phyloP scores from a whole-genome alignment of 768 basidiomycete genomes.

The Boletus patriciae region DNA sequence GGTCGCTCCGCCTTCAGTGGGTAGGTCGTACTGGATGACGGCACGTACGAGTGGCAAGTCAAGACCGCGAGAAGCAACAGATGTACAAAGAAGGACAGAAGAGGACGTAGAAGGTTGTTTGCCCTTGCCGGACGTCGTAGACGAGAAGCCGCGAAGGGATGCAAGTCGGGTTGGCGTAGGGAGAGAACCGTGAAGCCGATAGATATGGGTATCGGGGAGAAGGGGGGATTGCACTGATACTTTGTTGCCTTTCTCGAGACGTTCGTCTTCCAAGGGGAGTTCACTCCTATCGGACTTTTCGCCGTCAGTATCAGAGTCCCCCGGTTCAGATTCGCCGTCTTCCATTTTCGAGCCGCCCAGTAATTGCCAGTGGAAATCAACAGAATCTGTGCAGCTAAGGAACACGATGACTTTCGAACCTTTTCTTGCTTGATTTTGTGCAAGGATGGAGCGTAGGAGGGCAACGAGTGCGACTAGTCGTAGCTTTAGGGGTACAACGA shows the following conservation, averaged over 20 bases:
- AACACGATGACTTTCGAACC: conserved; percentile 89
- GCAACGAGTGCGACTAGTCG: conserved; percentile 91
- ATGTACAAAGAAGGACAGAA: conserved; percentile 90
- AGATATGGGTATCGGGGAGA: conserved; percentile 79
- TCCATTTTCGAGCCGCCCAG: conserved; percentile 74
- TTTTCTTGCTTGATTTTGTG: conserved; percentile 51
- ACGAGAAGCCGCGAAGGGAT: conserved; percentile 81
- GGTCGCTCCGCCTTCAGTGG: conserved; percentile 93
- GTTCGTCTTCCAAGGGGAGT: conserved; percentile 26
- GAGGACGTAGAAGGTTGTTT: conserved; percentile 38
- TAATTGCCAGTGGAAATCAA: conserved; percentile 93
- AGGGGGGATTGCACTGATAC: conserved; percentile 69
- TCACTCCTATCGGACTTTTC: conserved; percentile 29
- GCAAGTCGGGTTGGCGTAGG: conserved; percentile 76
- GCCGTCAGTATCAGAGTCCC: conserved; percentile 25
- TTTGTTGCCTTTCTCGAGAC: conserved; percentile 32
- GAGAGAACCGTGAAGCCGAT: conserved; percentile 91
- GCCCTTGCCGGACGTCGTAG: conserved; percentile 34
- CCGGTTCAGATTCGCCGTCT: conserved; percentile 26
- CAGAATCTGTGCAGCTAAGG: conserved; percentile 95
- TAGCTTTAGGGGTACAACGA: conserved; percentile 87
- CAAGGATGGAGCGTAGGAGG: conserved; percentile 76
- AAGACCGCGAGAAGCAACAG: conserved; percentile 96
- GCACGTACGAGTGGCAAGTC: conserved; percentile 93
- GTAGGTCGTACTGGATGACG: conserved; percentile 95